phyloP scores from a whole-genome alignment of 2,329 filamentous ascomycete genomes.

The Leptodontidium sp. region DNA sequence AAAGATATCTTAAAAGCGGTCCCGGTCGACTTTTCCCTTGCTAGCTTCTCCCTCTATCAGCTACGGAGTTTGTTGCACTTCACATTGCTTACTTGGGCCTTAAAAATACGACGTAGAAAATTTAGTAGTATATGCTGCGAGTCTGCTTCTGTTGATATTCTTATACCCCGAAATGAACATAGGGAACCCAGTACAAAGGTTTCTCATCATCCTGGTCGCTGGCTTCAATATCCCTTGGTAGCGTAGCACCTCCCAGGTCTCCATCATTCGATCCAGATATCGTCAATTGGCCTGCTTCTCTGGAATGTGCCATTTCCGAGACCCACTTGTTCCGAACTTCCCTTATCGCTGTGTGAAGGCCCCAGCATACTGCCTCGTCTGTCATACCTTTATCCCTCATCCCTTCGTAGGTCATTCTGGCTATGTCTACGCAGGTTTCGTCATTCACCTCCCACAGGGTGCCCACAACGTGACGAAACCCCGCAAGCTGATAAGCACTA shows the following conservation, averaged over 20 bases:
- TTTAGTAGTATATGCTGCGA: background rate
- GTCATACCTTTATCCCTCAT: slow-evolving; percentile 23
- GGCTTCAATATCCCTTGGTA: slow-evolving; percentile 2
- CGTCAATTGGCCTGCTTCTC: background rate
- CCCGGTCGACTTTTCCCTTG: background rate
- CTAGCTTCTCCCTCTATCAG: background rate
- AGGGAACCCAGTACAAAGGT: slow-evolving; percentile 16
- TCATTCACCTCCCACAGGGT: slow-evolving; percentile 52
- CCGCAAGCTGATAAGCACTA: slow-evolving; percentile 50
- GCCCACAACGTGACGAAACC: slow-evolving; percentile 53
- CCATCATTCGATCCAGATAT: background rate
- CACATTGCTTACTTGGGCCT: background rate
- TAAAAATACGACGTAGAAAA: slow-evolving; percentile 1
- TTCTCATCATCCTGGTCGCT: background rate
- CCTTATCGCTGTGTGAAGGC: slow-evolving; percentile 17
- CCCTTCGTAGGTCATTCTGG: slow-evolving; percentile 43
- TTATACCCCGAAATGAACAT: slow-evolving; percentile 25
- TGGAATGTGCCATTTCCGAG: background rate
- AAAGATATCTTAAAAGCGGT: background rate
- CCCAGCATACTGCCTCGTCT: slow-evolving; percentile 16
- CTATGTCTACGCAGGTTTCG: slow-evolving; percentile 45
- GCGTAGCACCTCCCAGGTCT: background rate
- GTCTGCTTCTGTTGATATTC: background rate
- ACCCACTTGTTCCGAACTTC: slow-evolving; percentile 6
- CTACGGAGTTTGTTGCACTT: background rate